phyloP scores from a whole-genome alignment of 129 eudicot species.

The Solidago caesia region DNA sequence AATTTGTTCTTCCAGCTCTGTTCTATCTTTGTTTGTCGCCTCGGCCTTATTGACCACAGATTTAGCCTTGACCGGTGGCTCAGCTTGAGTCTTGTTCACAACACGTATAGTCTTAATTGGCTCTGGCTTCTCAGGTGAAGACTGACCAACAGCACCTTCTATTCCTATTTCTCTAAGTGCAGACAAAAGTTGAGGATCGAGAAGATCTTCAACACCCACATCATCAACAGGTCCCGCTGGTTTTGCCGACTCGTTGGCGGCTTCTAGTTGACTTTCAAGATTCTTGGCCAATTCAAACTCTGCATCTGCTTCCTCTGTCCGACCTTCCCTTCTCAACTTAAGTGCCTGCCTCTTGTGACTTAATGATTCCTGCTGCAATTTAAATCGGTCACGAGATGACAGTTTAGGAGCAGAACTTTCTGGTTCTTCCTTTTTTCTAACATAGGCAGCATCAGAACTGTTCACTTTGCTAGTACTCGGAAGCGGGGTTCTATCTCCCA shows the following conservation, averaged over 20 bases:
- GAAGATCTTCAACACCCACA: constrained; percentile 69
- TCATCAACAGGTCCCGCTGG: constrained; percentile 42
- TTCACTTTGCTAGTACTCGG: constrained; percentile 29
- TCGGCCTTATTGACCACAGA: constrained; percentile 33
- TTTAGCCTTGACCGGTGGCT: constrained; percentile 9
- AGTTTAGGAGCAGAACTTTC: constrained; percentile 48
- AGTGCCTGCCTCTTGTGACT: constrained; percentile 89
- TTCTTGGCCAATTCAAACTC: constrained; percentile 83
- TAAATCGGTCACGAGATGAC: constrained; percentile 80
- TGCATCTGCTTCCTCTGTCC: constrained; percentile 83
- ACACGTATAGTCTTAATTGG: constrained; percentile 28
- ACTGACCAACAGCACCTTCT: constrained; percentile 30
- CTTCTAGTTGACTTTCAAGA: constrained; percentile 79
- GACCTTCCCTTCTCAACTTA: constrained; percentile 89
- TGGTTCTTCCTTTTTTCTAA: constrained; percentile 32
- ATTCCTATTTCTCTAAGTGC: constrained; percentile 77
- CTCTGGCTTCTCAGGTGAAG: constrained; percentile 37
- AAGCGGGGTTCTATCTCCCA: constrained; percentile 36
- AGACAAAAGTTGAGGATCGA: constrained; percentile 84
- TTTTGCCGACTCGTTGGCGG: constrained; percentile 35
- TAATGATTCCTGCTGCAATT: constrained; percentile 80
- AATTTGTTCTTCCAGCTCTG: constrained; percentile 60
- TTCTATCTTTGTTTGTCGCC: constrained; percentile 4
- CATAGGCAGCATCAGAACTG: constrained; percentile 15
- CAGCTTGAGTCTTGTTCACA: constrained; percentile 31